Evolutionary conservation across 2,329 filamentous ascomycete species (phyloP), one percentile per base, ranked within the genome.

Genomic region (Macroventuria anomochaeta): DNA sequence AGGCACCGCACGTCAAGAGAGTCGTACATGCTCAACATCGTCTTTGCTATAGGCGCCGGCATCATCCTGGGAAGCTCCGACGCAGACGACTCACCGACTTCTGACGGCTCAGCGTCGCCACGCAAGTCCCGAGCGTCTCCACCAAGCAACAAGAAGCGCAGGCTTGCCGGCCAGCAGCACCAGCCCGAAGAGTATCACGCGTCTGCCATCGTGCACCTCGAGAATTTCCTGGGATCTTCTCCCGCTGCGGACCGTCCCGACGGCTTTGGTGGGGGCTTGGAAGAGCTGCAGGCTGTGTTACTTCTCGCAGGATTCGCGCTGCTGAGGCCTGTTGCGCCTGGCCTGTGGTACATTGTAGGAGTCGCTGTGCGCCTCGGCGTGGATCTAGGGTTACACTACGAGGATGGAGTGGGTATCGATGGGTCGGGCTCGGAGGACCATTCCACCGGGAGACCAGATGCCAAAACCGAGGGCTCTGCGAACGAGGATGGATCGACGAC

Each of bases 171-270:
- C 80, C 85, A 79, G 77, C 86, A 88, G 71, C 81, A 83, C 60
- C 91, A 96, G 71, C 93, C 93, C 0, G 95, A 97, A 72, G 92
- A 96, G 73, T 97, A 97, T 71, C 93, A 97, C 74, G 93, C 95
- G 1, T 95, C 92, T 48, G 93, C 93, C 13, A 96, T 97, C 62
- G 85, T 96, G 15, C 91, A 97, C 70, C 81, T 97, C 6, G 93
- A 97, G 71, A 86, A 88, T 7, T 96, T 95, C 68, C 80, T 97
- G 13, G 80, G 81, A 1, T 89, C 89, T 46, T 88, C 82, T 21
- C 81, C 84, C 25, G 76, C 82, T 5, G 75, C 79, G 7, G 84
- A 88, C 65, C 76, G 75, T 41, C 74, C 77, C 3, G 80, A 83
- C 57, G 84, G 88, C 23, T 91, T 90, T 61, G 90, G 90, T n/a